These are phyloP conservation scores for Termitomyces sp. DNA, from an alignment of 768 basidiomycete species.

Conservation along the genomic window DNA sequence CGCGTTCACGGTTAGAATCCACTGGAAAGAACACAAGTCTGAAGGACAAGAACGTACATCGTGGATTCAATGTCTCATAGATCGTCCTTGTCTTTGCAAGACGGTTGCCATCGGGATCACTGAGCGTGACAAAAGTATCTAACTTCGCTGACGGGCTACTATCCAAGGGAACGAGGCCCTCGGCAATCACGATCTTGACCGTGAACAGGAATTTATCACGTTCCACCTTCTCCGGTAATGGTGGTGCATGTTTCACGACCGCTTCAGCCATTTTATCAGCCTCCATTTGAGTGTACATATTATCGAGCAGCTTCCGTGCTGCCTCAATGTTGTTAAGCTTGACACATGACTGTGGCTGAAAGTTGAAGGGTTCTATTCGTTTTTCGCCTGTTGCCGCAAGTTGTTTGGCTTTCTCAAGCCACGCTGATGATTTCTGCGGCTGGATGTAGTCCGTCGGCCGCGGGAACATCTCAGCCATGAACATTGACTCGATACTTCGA, in stretches of 20 bases:
- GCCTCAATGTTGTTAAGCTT: conserved; percentile 97
- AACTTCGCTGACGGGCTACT: conserved; percentile 72
- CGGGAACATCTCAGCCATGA: conserved; percentile 95
- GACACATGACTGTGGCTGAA: conserved; percentile 89
- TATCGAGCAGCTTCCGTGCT: conserved; percentile 85
- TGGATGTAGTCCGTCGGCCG: conserved; percentile 73
- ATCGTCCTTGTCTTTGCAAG: conserved; percentile 94
- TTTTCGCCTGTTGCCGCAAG: conserved; percentile 77
- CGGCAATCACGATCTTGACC: conserved; percentile 90
- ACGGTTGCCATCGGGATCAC: conserved; percentile 86
- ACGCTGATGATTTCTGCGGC: conserved; percentile 82
- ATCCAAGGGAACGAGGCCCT: conserved; percentile 77
- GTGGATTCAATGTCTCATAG: conserved; percentile 84
- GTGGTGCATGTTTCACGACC: conserved; percentile 51
- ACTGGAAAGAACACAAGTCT: neutral
- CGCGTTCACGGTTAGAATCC: conserved; percentile 6
- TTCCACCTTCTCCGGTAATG: conserved; percentile 67
- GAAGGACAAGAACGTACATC: conserved; percentile 55
- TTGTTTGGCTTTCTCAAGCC: conserved; percentile 81
- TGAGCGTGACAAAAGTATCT: conserved; percentile 92
- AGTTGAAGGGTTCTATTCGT: conserved; percentile 93
- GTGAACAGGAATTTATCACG: conserved; percentile 79
- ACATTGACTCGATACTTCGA: conserved; percentile 77
- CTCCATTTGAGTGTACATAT: conserved; percentile 88
- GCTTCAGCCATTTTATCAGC: conserved; percentile 79